phyloP scores from a whole-genome alignment of 2,329 filamentous ascomycete genomes.

The Verruconis gallopava region DNA sequence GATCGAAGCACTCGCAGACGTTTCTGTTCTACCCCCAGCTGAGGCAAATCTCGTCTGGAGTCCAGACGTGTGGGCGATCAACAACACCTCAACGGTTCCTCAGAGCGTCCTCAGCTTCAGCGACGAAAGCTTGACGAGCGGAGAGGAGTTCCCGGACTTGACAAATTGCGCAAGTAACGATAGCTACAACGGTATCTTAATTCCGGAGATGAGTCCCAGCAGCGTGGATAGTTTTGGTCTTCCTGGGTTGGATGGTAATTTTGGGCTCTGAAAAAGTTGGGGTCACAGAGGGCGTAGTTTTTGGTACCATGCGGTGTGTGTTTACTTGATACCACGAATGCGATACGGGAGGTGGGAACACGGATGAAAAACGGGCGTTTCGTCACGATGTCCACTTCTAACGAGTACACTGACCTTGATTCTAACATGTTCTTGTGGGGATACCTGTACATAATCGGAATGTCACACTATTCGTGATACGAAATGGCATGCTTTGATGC shows the following conservation, averaged over 20 bases:
- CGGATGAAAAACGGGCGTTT: no score
- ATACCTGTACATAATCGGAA: no score
- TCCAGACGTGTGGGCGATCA: constrained; percentile 22
- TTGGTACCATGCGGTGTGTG: neutral
- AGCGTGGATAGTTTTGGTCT: neutral
- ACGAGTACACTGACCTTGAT: no score
- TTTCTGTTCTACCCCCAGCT: constrained; percentile 13
- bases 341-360: no score
- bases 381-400: no score
- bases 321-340: no score
- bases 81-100: constrained; percentile 21
- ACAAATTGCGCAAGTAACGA: constrained; percentile 12
- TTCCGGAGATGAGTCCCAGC: constrained; percentile 12
- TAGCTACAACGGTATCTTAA: constrained; percentile 16
- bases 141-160: constrained; percentile 23
- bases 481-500: no score
- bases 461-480: no score
- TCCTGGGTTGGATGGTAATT: constrained; percentile 24
- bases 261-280: constrained; percentile 22
- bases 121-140: constrained; percentile 45
- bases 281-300: neutral
- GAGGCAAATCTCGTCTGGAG: constrained; percentile 20
- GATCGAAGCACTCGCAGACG: constrained; percentile 11
- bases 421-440: no score
- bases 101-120: constrained; percentile 48